Base-by-base conservation (phyloP, 2,329 filamentous ascomycete genomes). In the Xylogone sp. region DNA sequence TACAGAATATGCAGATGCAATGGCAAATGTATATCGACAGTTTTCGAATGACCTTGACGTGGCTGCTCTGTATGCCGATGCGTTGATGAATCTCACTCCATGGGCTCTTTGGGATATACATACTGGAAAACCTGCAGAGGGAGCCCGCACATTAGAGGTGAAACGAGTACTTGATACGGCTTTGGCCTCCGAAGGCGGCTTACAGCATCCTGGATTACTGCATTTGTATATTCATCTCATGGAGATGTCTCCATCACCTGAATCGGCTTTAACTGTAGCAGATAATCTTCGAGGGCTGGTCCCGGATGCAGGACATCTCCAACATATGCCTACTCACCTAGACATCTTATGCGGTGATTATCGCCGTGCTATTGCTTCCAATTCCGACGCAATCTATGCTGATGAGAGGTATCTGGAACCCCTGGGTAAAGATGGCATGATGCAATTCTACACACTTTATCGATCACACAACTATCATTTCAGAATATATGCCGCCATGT, bases 191-290 rank as follows among this genome's bases (percentile, higher is more conserved):
- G 65, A 74, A 1, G 74, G 71, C 16, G 78, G 73, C 1, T 65
- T 72, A 3, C 59, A 70, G 6, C 88, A 94, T 60, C 84, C 88
- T 0, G 88, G 87, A 0, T 67, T 91, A 0, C 71, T 90, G 5
- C 88, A 92, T 65, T 69, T 90, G 27, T 91, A 91, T 65, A 87
- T 90, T 39, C 87, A 90, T 59, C 76, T 89, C 3, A 87, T 89
- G 75, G 87, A 91, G 62, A 90, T 90, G 87, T 90, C 86, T 0
- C 70, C 73, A 0, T 75, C 72, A 0, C 87, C 87, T 0, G 87
- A 89, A 63, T 64, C 69, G 1, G 87, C 83, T 1, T 65, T 88
- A 16, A 70, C 77, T 0, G 73, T 78, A 0, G 86, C 85, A 4
- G 78, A 90, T 59, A 69, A 72, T 16, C 74, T 90, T 10, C 81